Base-by-base conservation (phyloP, 306 rosid genomes). In the Quercus cerris region DNA sequence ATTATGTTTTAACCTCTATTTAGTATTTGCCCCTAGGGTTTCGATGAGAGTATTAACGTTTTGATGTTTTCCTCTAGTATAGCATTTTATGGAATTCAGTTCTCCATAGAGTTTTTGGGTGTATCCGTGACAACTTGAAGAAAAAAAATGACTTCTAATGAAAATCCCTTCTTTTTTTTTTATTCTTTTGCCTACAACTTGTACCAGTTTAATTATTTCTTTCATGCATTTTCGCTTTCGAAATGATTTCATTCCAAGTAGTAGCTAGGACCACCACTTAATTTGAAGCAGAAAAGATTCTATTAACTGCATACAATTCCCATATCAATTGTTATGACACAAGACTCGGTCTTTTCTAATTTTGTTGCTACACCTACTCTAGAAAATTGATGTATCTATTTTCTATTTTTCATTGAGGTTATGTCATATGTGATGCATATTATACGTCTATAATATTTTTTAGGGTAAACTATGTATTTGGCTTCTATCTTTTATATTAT, bases 191-290 rank as follows among this genome's bases (percentile, higher is more conserved):
- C 80, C 28, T 75, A 75, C 75, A 84, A 64, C 3, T 75, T 84
- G 79, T 72, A 59, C 81, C 55, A 56, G 30, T 71, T 81, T 81
- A 13, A 77, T 72, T 81, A 73, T 87, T 76, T 55, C 33, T 79
- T 81, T 67, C 86, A 79, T 84, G 90, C 87, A 87, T 85, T 86
- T 85, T 90, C 95, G 58, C 79, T 87, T 38, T 87, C 94, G 83
- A 89, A 90, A 90, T 89, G 89, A 87, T 92, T 90, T 86, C 83
- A 72, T 81, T 83, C 83, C 86, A 75, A 86, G 85, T 77, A 85
- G 87, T 85, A 85, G 81, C 57, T 3, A 81, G 95, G 95, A 92
- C 97, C 97, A 86, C 94, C 68, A 57, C 28, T 15, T 52, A 49
- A 49, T 67, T 41, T 56, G 71, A 51, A 75, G 49, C 70, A 33